Base-by-base conservation (phyloP, 2,329 filamentous ascomycete genomes). In the Fusarium setosum region DNA sequence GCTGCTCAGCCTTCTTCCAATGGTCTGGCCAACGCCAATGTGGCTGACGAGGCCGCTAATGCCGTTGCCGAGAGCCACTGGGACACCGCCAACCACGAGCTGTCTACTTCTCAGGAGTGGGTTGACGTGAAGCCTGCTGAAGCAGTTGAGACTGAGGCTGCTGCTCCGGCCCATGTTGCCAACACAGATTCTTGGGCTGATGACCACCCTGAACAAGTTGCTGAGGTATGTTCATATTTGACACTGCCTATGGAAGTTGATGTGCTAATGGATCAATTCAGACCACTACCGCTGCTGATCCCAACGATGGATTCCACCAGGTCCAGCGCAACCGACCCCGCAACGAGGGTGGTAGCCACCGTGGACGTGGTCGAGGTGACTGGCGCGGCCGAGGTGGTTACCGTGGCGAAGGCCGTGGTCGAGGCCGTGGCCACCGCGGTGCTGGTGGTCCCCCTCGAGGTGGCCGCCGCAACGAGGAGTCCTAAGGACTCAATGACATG, bases 141-240 rank as follows among this genome's bases (percentile, higher is more conserved):
- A 73, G 86, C 90, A 44, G 81, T 87, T 50, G 93, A 96, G 82
- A 90, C 91, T 6, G 92, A 96, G 63, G 88, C 84, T 44, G 87
- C 88, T 23, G 88, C 86, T n/a, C 86, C 88, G 44, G 88, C 87
- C 7, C 80, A 81, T 9, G 77, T 81, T 35, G 74, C 80, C 54
- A 84, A 84, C 72, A 83, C 83, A 26, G 88, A 91, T 74, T 93
- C 90, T 72, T 96, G 92, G 92, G 92, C 92, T 23, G 93, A 97
- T 72, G 92, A 96, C 61, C 87, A 92, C 70, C 87, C 90, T 17
- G 87, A 89, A 60, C 77, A 76, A 55, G 76, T 76, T 34, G 68
- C 76, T 26, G 80, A 82, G 74, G 83, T 86, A 75, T 69, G 80
- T 73, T 21, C 12, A 40, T 20, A 15, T 15, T 2, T 35, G 11